Conservation (phyloP, 1,284 basidiomycete genomes). For the Cryptococcus sp. region DNA sequence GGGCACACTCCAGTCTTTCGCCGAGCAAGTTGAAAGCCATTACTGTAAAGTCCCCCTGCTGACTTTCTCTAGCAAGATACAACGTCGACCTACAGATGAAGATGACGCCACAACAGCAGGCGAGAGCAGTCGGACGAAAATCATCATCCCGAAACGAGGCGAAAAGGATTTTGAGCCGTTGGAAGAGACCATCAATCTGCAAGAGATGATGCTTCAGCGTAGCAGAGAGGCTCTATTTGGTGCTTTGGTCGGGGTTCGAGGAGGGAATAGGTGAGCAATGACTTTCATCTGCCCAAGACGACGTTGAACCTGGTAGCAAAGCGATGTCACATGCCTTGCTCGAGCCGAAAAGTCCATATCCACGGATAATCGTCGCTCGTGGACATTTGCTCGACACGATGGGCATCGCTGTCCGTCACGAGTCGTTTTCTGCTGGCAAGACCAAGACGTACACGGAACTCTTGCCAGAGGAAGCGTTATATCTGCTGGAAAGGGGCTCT, state of each 20-base stretch:
- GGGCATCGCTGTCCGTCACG: conserved; percentile 61
- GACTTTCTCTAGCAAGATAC: background rate
- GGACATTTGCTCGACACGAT: conserved; percentile 73
- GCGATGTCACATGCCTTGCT: conserved; percentile 45
- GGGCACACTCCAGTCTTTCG: conserved; percentile 30
- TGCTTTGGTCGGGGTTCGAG: conserved; percentile 65
- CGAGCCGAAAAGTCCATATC: conserved; percentile 29
- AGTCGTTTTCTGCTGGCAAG: conserved; percentile 52
- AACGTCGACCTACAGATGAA: conserved; percentile 24
- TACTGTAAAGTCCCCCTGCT: background rate
- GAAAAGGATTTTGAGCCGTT: conserved; percentile 94
- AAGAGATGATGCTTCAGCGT: conserved; percentile 67
- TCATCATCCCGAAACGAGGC: conserved; percentile 77
- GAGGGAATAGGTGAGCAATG: conserved; percentile 61
- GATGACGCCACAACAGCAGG: conserved; percentile 6
- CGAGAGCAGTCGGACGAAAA: conserved; percentile 19
- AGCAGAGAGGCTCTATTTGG: conserved; percentile 80
- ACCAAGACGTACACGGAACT: conserved; percentile 60
- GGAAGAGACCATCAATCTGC: conserved; percentile 55
- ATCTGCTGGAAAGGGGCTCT: conserved; percentile 81
- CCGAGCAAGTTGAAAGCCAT: conserved; percentile 17
- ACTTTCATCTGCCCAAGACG: background rate
- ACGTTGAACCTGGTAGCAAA: conserved; percentile 30
- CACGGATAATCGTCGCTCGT: conserved; percentile 61
- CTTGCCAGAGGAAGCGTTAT: conserved; percentile 88